Evolutionary conservation across 1,139 yeast species (phyloP), one percentile per base, ranked within the genome.

Genomic region (Barnettozyma hawaiiensis): DNA sequence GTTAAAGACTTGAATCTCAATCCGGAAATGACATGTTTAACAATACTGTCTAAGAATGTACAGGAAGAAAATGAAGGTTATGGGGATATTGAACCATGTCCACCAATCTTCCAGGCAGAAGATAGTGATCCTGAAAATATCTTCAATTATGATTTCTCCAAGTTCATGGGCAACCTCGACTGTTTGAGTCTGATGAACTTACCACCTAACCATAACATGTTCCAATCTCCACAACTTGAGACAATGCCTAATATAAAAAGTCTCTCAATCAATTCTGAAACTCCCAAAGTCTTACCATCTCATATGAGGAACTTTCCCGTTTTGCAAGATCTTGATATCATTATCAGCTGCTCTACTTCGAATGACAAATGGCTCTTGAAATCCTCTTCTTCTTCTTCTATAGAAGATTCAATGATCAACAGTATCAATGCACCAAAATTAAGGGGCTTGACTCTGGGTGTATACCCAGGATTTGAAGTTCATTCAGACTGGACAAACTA

Each of bases 121-220:
- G 11, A 22, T n/a, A n/a, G n/a, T 28, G 40, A 37, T 5, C 19
- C 35, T 5, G 28, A 37, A n/a, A 20, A 20, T 14, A 20, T 37
- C 15, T 29, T 37, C 29, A 37, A 37, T 14, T 37, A 10, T 16
- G 28, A 37, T n/a, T 29, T 37, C 27, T 37, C 40, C n/a, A 12
- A 18, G 4, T 28, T 37, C 21, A 29, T 37, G 35, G 14, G 20
- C 16, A 37, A 37, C 16, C 19, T 37, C 15, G 27, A 29, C 34
- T 37, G 34, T 29, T 22, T 37, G 18, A 37, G 16, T 9, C 7
- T 37, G 11, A 29, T n/a, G 20, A 16, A 37, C 14, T 7, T 37
- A 9, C 40, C 40, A 28, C 21, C 23, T 7, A 15, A 18, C 5
- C 31, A 37, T 18, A 37, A 14, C 5, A 37, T 37, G 40, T 37